Percentiles rank a stretch among this genome's conserved stretches.
phyloP scores from a whole-genome alignment of 2,329 filamentous ascomycete species.

The Stagonosporopsis tanaceti region DNA sequence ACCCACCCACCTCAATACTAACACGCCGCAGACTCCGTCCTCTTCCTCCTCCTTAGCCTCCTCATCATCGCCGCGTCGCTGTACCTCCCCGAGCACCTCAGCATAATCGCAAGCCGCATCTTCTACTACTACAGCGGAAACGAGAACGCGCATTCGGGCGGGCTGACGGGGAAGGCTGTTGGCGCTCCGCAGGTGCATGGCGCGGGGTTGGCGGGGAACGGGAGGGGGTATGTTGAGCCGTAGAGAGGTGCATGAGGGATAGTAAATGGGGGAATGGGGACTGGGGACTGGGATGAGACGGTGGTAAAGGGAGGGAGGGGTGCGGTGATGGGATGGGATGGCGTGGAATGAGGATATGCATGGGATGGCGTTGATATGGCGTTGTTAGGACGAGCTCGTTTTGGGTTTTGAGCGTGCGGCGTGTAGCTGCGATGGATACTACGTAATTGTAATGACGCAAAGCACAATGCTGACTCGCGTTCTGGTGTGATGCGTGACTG shows the following conservation, averaged over 20 bases:
- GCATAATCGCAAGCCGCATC: slow-evolving; percentile 80
- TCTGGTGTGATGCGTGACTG: background rate
- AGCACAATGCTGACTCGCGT: background rate
- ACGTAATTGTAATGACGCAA: slow-evolving; percentile 20
- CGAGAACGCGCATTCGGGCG: slow-evolving; percentile 47
- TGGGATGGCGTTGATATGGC: slow-evolving; percentile 15
- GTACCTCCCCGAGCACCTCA: slow-evolving; percentile 92
- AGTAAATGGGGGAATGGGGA: background rate
- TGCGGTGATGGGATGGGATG: background rate
- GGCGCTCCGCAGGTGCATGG: slow-evolving; percentile 14
- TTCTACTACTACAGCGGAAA: slow-evolving; percentile 97
- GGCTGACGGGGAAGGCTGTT: slow-evolving; percentile 7
- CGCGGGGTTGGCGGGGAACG: slow-evolving; percentile 15
- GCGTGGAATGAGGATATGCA: background rate
- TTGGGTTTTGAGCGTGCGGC: background rate
- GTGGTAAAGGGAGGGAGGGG: too few species aligned
- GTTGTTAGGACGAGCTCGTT: slow-evolving; percentile 1
- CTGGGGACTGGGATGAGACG: too few species aligned
- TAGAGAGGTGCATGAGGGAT: background rate
- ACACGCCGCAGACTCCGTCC: slow-evolving; percentile 78
- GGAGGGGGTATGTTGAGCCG: slow-evolving; percentile 16
- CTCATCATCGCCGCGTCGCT: slow-evolving; percentile 85
- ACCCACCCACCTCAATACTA: background rate
- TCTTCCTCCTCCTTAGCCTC: slow-evolving; percentile 89
- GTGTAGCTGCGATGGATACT: slow-evolving; percentile 8